These are phyloP conservation scores for Globisporangium cylindrosporum DNA, from an alignment of 352 stramenopile genomes.

Conservation along the genomic window DNA sequence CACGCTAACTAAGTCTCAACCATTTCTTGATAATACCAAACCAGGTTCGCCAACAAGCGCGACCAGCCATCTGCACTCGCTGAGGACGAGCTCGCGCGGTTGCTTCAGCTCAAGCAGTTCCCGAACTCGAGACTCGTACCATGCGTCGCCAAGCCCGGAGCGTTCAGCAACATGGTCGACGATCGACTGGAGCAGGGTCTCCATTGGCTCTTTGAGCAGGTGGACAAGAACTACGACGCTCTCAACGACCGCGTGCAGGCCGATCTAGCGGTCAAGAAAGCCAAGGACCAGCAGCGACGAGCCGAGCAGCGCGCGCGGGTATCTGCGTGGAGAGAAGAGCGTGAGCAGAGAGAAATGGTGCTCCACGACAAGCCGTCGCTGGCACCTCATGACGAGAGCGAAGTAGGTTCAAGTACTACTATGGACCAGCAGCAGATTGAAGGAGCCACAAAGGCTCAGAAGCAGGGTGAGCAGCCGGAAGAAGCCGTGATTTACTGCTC, in stretches of 20 bases:
- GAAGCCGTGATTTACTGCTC: slow-evolving; percentile 60
- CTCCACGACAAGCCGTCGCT: slow-evolving; percentile 41
- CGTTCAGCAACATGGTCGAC: slow-evolving; percentile 49
- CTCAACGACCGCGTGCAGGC: slow-evolving; percentile 46
- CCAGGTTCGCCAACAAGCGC: slow-evolving; percentile 78
- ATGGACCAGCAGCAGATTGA: background rate
- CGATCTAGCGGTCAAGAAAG: slow-evolving; percentile 58
- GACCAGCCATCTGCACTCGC: slow-evolving; percentile 39
- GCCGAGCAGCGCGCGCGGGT: slow-evolving; percentile 64
- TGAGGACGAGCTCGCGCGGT: slow-evolving; percentile 33
- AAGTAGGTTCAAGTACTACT: background rate
- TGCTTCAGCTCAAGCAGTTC: slow-evolving; percentile 42
- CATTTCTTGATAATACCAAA: background rate
- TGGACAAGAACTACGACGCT: slow-evolving; percentile 46
- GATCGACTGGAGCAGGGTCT: slow-evolving; percentile 62
- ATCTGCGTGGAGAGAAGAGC: slow-evolving; percentile 69
- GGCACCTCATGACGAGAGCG: background rate
- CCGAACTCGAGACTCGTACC: slow-evolving; percentile 39
- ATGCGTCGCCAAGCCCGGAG: slow-evolving; percentile 61
- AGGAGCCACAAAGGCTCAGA: slow-evolving; percentile 3
- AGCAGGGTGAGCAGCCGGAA: slow-evolving; percentile 27
- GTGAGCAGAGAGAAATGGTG: slow-evolving; percentile 58
- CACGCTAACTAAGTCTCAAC: background rate
- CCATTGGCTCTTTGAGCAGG: slow-evolving; percentile 67
- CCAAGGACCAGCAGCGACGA: slow-evolving; percentile 46